Evolutionary conservation across 2,329 filamentous ascomycete genomes (phyloP), one percentile per base, ranked within the genome.

Genomic region (Apiospora hydei): DNA sequence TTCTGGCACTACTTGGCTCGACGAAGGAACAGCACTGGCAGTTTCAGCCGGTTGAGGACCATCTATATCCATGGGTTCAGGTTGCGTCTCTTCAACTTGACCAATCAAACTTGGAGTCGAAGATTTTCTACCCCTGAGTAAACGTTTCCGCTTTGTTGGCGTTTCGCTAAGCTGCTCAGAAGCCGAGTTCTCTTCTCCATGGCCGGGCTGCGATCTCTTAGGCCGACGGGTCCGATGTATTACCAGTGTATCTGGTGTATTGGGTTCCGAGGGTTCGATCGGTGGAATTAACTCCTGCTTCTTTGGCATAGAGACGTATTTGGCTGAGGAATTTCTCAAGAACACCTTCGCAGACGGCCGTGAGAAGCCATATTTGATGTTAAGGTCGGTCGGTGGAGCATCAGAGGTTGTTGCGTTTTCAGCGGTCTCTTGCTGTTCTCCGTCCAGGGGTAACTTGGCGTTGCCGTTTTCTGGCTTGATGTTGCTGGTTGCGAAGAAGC

Each of bases 401-500:
- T 53, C 14, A 46, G 53, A 26, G 5, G 21, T 49, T n/a, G 46
- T n/a, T 64, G 61, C 11, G 10, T 72, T 61, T 11, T 34, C n/a
- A 3, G 38, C 41, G 34, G 34, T 44, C 30, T 44, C 34, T 34
- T 61, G 49, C 68, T 43, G n/a, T 68, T 26, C 41, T 30, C 44
- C 43, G 24, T 57, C 21, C n/a, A 18, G 57, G 21, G 18, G 34
- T n/a, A 21, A 5, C 18, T 30, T 47, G 18, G 61, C 24, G 43
- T 69, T 71, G 53, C 34, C 66, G 34, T 57, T 53, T 44, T 43
- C 46, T n/a, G 68, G 21, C 26, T 57, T 53, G 11, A 69, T 38
- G 8, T 47, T 49, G 14, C 67, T 38, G 10, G 68, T 69, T 8
- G 78, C 75, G 51, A 80, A 81, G 71, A 84, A 85, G 66, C 83